These are phyloP conservation scores for Pyrus hybrid DNA, from an alignment of 331 rosid species.

Conservation along the genomic window DNA sequence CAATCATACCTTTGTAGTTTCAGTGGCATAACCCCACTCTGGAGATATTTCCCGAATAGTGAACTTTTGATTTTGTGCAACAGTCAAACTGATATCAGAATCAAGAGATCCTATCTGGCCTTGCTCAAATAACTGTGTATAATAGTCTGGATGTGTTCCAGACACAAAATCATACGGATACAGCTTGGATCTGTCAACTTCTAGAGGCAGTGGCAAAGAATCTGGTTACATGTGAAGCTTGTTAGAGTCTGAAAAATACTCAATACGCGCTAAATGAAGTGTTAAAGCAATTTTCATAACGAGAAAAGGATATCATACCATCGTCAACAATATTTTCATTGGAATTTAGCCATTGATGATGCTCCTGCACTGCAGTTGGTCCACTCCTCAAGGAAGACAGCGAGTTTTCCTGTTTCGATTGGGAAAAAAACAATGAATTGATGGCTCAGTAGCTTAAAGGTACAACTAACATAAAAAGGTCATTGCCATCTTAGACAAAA, in stretches of 20 bases:
- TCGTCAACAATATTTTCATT: constrained; percentile 26
- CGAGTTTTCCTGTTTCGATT: constrained; percentile 44
- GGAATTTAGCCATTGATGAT: constrained; percentile 34
- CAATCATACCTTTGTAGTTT: constrained; percentile 60
- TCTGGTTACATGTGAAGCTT: constrained; percentile 37
- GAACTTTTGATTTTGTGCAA: constrained; percentile 65
- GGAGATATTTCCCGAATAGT: constrained; percentile 69
- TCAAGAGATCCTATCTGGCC: constrained; percentile 35
- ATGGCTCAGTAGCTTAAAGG: background rate
- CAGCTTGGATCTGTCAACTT: constrained; percentile 14
- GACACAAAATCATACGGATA: constrained; percentile 28
- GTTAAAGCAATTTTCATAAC: background rate
- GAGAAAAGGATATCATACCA: constrained; percentile 30
- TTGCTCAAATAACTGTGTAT: constrained; percentile 34
- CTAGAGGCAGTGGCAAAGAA: constrained; percentile 28
- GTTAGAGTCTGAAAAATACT: constrained; percentile 22
- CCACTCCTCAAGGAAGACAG: constrained; percentile 24
- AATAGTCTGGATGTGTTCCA: constrained; percentile 35
- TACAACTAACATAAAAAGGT: background rate
- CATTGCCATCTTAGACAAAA: background rate
- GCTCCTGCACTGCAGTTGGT: constrained; percentile 34
- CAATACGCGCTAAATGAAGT: constrained; percentile 1
- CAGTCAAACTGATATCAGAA: constrained; percentile 40
- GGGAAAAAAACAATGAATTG: background rate
- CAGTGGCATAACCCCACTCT: constrained; percentile 69